Evolutionary conservation across 306 rosid genomes (phyloP).

Genomic region (Castanea crenata): DNA sequence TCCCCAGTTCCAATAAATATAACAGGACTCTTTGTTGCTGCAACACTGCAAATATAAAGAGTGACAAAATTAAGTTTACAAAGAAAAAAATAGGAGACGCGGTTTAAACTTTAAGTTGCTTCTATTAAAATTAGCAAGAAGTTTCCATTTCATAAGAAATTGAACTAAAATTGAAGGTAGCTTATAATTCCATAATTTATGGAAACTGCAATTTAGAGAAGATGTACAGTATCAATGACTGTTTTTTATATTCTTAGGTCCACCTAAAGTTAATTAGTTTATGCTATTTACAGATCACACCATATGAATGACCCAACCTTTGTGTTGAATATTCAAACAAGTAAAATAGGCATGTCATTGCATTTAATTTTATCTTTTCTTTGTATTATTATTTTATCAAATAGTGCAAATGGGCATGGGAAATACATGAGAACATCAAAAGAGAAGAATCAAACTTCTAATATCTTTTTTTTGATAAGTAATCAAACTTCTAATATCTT

Average conservation of each 20-base stretch:
- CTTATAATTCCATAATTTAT: background rate
- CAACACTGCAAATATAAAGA: slow-evolving; percentile 48
- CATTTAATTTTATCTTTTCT: no score
- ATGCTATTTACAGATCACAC: background rate
- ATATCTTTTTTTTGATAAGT: background rate
- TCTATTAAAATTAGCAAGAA: background rate
- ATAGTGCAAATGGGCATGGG: background rate
- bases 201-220: background rate
- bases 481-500: background rate
- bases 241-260: background rate
- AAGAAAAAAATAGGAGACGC: background rate
- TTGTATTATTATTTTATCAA: no score
- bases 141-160: background rate
- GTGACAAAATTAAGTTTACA: slow-evolving; percentile 7
- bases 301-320: background rate
- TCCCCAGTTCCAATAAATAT: slow-evolving; percentile 83
- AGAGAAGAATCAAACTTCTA: background rate
- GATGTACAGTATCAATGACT: background rate
- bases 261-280: background rate
- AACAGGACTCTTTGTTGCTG: slow-evolving; percentile 84
- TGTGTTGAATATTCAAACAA: background rate
- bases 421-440: background rate
- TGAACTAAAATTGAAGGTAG: background rate
- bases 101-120: background rate
- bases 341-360: background rate